phyloP scores from a whole-genome alignment of 2,329 filamentous ascomycete genomes.

The Aspergillus sp. region DNA sequence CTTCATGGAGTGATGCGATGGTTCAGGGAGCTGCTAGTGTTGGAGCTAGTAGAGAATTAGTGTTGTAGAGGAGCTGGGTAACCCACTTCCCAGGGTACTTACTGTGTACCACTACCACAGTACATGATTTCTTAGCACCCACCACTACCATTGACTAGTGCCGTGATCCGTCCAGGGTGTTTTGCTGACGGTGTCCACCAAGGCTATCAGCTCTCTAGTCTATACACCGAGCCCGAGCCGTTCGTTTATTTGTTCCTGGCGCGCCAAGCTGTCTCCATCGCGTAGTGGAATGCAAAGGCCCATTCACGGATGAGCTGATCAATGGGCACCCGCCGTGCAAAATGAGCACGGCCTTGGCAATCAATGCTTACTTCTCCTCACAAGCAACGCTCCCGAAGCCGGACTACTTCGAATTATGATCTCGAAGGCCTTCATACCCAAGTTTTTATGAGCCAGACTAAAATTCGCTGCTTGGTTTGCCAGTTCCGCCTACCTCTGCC shows the following conservation, averaged over 20 bases:
- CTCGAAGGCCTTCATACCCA: background rate
- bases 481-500: constrained; percentile 7
- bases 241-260: constrained; percentile 1
- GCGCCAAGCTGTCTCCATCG: constrained; percentile 5
- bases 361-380: constrained; percentile 19
- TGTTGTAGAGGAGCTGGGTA: background rate
- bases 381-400: background rate
- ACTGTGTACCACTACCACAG: too few relatives aligned
- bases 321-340: constrained; percentile 9
- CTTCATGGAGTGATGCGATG: background rate
- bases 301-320: constrained; percentile 7
- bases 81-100: background rate
- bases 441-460: background rate
- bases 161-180: background rate
- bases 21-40: background rate
- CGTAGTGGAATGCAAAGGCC: background rate
- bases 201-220: background rate
- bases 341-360: constrained; percentile 13
- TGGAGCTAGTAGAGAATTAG: background rate
- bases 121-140: too few relatives aligned
- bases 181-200: background rate
- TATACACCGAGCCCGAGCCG: background rate
- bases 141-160: background rate
- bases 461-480: background rate
- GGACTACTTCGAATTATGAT: background rate